phyloP scores from a whole-genome alignment of 352 stramenopile genomes.

The Thalassiosira livingstoniorum region DNA sequence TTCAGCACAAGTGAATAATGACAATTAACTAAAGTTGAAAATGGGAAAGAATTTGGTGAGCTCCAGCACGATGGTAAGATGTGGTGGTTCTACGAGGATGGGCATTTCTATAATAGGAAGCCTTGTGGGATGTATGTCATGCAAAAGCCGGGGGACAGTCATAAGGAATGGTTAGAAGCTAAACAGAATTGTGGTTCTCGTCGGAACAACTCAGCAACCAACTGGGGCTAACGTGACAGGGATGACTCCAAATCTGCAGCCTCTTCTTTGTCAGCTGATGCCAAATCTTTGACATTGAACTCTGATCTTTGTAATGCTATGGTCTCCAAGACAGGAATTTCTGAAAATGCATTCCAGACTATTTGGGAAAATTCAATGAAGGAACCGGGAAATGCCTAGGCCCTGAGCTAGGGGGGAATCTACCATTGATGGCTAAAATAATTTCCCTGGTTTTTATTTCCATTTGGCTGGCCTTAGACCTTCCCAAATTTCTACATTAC shows the following conservation, averaged over 20 bases:
- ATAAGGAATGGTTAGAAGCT: slow-evolving; percentile 15
- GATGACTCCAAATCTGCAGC: background rate
- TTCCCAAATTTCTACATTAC: too few relatives aligned
- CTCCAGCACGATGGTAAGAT: slow-evolving; percentile 1
- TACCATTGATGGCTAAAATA: too few relatives aligned
- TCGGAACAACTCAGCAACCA: background rate
- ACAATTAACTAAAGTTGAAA: slow-evolving; percentile 4
- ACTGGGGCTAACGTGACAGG: background rate
- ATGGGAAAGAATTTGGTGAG: background rate
- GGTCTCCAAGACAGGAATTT: background rate
- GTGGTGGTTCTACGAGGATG: slow-evolving; percentile 18
- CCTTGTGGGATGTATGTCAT: slow-evolving; percentile 13
- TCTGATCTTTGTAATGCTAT: background rate
- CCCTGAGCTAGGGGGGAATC: background rate
- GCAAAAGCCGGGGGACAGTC: slow-evolving; percentile 19
- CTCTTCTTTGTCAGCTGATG: background rate
- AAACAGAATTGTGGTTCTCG: background rate
- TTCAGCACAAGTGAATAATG: slow-evolving; percentile 1
- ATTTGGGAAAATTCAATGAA: slow-evolving; percentile 8
- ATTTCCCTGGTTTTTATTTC: too few relatives aligned
- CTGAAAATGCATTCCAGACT: slow-evolving; percentile 30
- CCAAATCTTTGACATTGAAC: slow-evolving; percentile 1
- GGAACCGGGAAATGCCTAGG: slow-evolving; percentile 20
- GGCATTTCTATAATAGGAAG: background rate
- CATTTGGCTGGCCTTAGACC: too few relatives aligned